Percentiles rank a stretch among this genome's conserved stretches.
Conservation (phyloP, 1,284 basidiomycete species). For the Cutaneotrichosporon sp. region DNA sequence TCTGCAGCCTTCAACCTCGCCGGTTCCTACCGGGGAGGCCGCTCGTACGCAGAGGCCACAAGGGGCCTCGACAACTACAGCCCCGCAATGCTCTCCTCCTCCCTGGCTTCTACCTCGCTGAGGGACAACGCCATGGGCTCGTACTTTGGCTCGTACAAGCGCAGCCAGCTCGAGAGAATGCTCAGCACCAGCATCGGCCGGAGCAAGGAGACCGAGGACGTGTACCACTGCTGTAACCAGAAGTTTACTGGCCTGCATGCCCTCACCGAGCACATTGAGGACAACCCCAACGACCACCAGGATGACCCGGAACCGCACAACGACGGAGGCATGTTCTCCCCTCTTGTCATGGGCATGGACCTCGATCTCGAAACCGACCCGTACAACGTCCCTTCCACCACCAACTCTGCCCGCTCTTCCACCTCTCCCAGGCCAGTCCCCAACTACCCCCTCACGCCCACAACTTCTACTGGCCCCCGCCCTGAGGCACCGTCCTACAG, state of each 20-base stretch:
- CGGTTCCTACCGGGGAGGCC: constrained; percentile 31
- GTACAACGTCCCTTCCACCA: constrained; percentile 24
- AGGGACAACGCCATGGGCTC: constrained; percentile 17
- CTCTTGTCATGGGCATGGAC: constrained; percentile 47
- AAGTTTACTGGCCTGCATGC: constrained; percentile 45
- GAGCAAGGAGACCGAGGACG: constrained; percentile 41
- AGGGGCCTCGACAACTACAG: constrained; percentile 25
- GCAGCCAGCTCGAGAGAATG: constrained; percentile 41
- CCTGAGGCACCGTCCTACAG: constrained; percentile 4
- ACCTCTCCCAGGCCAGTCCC: constrained; percentile 34
- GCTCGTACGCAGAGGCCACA: constrained; percentile 48
- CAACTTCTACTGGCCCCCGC: constrained; percentile 9
- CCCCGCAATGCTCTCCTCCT: constrained; percentile 36
- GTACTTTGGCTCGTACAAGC: constrained; percentile 34
- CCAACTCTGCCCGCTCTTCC: constrained; percentile 39
- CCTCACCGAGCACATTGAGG: constrained; percentile 49
- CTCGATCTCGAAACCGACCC: constrained; percentile 45
- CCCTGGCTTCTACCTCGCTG: constrained; percentile 35
- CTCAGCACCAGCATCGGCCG: constrained; percentile 33
- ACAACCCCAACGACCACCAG: constrained; percentile 34
- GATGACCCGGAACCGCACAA: constrained; percentile 40
- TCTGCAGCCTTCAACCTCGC: constrained; percentile 39
- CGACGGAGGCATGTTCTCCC: constrained; percentile 37
- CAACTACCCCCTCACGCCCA: constrained; percentile 42
- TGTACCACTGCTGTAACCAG: constrained; percentile 47